Conservation (phyloP, 306 rosid species). For the Trifolium repens region DNA sequence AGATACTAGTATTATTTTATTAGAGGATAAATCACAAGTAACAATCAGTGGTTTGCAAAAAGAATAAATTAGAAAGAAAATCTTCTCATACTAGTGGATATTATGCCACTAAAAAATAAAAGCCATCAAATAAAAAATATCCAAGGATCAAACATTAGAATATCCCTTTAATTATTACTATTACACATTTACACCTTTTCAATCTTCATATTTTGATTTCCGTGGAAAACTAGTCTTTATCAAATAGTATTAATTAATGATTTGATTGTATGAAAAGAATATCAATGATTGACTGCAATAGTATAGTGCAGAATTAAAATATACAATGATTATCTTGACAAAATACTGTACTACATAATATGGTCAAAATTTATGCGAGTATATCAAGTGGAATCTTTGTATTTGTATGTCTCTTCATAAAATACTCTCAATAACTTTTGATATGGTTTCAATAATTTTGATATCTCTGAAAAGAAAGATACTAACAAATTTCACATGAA, state of each 20-base stretch:
- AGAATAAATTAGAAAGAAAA: background rate
- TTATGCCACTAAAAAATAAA: background rate
- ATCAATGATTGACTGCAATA: background rate
- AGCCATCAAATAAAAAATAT: background rate
- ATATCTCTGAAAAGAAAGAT: background rate
- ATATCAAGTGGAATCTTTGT: too few species aligned
- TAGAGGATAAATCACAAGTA: too few species aligned
- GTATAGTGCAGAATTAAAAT: background rate
- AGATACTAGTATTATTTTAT: too few species aligned
- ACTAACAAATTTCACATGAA: background rate
- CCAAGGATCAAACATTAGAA: background rate
- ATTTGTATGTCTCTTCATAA: background rate
- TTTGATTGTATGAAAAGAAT: background rate
- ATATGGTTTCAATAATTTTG: background rate
- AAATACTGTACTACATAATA: background rate
- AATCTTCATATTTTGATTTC: conserved; percentile 8
- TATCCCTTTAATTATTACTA: conserved; percentile 8
- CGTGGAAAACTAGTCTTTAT: background rate
- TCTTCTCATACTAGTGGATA: background rate
- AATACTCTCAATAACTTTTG: background rate
- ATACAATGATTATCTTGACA: background rate
- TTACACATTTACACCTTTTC: background rate
- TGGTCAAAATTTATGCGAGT: too few species aligned
- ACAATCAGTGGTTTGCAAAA: background rate
- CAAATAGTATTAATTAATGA: background rate